These are phyloP conservation scores for Paramecium primaurelia DNA, from an alignment of 73 alveolate species.

Conservation along the genomic window DNA sequence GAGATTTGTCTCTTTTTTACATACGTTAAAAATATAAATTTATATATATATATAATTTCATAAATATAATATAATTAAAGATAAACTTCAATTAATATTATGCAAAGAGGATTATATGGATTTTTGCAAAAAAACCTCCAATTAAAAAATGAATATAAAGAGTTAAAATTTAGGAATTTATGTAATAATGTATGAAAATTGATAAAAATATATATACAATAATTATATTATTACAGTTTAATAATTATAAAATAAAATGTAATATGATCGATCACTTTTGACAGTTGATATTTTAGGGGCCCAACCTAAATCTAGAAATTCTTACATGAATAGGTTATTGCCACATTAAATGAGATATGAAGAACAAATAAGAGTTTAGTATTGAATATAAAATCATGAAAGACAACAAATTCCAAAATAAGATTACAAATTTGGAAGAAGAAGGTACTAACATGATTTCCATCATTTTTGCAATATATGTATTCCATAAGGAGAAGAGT, in stretches of 20 bases:
- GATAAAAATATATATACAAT: not conserved
- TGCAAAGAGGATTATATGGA: not conserved
- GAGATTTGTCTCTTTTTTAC: constrained; percentile 9
- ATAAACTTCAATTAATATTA: not conserved
- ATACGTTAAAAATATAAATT: not conserved
- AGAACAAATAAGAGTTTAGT: not conserved
- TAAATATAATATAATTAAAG: not conserved
- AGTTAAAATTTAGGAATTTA: not conserved
- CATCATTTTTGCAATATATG: not conserved
- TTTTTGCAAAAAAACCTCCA: not conserved
- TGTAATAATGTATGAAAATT: not conserved
- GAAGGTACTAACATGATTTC: constrained; percentile 39
- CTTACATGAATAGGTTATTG: constrained; percentile 15
- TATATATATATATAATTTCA: not conserved
- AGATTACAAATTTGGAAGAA: constrained; percentile 19
- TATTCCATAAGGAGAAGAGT: constrained; percentile 24
- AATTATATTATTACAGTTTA: not conserved
- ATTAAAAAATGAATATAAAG: not conserved
- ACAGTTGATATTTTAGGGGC: constrained; percentile 38
- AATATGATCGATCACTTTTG: constrained; percentile 11
- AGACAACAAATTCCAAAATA: not conserved
- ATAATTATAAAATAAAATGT: not conserved
- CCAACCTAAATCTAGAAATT: constrained; percentile 19
- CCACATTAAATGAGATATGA: not conserved
- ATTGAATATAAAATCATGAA: not conserved